These are phyloP conservation scores for Spizellomyces sp. DNA, from an alignment of 192 early-diverging fungal species.

Conservation along the genomic window DNA sequence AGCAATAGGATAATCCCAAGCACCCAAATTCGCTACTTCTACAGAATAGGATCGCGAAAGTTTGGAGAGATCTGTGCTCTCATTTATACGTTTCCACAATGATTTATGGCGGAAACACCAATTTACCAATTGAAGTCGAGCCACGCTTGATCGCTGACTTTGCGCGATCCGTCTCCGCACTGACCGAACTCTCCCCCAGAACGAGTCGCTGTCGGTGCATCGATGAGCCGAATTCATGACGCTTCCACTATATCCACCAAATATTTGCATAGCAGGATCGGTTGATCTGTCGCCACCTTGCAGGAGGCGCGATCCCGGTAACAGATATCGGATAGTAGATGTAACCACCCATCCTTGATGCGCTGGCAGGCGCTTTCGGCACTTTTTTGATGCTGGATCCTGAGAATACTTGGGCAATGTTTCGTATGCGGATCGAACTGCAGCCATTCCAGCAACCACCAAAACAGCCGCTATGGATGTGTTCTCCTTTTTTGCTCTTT, in stretches of 20 bases:
- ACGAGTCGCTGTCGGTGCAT: constrained; percentile 23
- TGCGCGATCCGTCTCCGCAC: constrained; percentile 35
- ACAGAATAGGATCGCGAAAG: constrained; percentile 41
- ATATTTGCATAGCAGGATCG: constrained; percentile 42
- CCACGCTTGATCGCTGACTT: constrained; percentile 27
- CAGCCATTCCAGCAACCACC: constrained; percentile 45
- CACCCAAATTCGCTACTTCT: constrained; percentile 55
- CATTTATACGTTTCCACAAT: constrained; percentile 41
- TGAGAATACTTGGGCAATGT: constrained; percentile 13
- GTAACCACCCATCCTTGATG: constrained; percentile 56
- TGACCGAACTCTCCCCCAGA: constrained; percentile 44
- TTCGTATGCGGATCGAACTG: constrained; percentile 33
- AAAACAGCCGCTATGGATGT: constrained; percentile 47
- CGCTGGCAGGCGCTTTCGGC: constrained; percentile 21
- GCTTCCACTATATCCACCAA: constrained; percentile 52
- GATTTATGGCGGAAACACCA: constrained; percentile 46
- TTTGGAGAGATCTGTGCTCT: constrained; percentile 35
- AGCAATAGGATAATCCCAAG: constrained; percentile 48
- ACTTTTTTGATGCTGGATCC: neutral
- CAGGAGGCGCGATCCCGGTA: constrained; percentile 47
- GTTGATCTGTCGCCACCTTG: constrained; percentile 44
- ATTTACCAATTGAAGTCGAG: constrained; percentile 48
- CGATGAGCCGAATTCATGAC: constrained; percentile 35
- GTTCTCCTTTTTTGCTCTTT: constrained; percentile 21
- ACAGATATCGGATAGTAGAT: constrained; percentile 40